phyloP scores from a whole-genome alignment of 495 filamentous ascomycete species.

The Recurvomyces mirabilis region DNA sequence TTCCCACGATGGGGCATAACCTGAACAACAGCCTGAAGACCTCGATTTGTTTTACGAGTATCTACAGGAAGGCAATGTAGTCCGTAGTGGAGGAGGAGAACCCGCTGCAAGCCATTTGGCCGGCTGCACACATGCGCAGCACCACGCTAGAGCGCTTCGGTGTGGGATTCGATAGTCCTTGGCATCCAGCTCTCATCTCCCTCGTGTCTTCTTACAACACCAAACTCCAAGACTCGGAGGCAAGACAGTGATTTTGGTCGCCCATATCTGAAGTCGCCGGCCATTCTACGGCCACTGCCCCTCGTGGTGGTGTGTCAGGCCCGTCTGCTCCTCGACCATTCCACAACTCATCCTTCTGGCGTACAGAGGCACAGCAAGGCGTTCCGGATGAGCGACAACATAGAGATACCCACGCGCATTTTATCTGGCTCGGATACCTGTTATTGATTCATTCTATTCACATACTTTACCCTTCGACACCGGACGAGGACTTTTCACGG shows the following conservation, averaged over 20 bases:
- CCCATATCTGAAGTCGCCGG: neutral
- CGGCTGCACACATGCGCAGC: no score
- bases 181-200: neutral
- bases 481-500: neutral
- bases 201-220: neutral
- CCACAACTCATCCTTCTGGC: constrained; percentile 1
- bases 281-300: constrained; percentile 17
- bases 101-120: no score
- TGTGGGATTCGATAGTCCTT: no score
- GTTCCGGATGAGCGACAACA: constrained; percentile 14
- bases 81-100: no score
- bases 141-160: no score
- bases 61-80: no score
- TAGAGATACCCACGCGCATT: constrained; percentile 7
- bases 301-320: constrained; percentile 17
- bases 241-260: constrained; percentile 10
- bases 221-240: no score
- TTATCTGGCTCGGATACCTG: neutral
- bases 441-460: constrained; percentile 4
- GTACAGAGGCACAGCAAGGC: constrained; percentile 6
- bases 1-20: no score
- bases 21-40: no score
- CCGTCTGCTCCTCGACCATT: constrained; percentile 5
- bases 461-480: neutral
- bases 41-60: no score